Evolutionary conservation across 805 yeast species (phyloP).

Genomic region (Starmerella apis): DNA sequence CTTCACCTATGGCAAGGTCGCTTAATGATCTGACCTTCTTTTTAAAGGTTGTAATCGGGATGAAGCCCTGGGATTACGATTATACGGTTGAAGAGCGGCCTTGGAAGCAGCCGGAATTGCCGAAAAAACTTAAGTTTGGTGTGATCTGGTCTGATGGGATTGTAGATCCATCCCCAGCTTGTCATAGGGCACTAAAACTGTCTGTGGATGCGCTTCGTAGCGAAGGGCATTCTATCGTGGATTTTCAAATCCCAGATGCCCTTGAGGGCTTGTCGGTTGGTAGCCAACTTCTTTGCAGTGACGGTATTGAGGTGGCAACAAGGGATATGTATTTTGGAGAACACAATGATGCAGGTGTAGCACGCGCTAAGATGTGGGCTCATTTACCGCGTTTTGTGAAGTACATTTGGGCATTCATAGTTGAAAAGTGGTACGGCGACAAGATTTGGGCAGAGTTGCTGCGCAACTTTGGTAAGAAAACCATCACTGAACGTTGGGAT

Average conservation of each 20-base stretch:
- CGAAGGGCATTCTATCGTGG: constrained; percentile 41
- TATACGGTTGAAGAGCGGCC: constrained; percentile 41
- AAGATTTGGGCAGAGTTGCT: constrained; percentile 34
- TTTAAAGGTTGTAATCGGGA: constrained; percentile 38
- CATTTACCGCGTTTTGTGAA: constrained; percentile 32
- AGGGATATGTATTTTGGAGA: constrained; percentile 30
- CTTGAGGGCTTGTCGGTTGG: constrained; percentile 52
- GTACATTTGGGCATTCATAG: constrained; percentile 32
- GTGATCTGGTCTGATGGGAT: constrained; percentile 41
- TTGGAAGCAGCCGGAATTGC: constrained; percentile 38
- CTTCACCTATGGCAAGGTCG: constrained; percentile 31
- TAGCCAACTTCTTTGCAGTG: constrained; percentile 33
- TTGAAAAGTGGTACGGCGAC: constrained; percentile 30
- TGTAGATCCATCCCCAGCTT: constrained; percentile 43
- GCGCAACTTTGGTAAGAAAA: constrained; percentile 32
- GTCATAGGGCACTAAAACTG: constrained; percentile 34
- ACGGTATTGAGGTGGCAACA: constrained; percentile 31
- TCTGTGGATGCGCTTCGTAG: constrained; percentile 35
- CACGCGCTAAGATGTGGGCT: constrained; percentile 28
- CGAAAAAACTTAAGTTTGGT: constrained; percentile 39
- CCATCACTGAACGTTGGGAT: constrained; percentile 33
- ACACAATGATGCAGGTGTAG: constrained; percentile 33
- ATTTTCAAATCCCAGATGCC: constrained; percentile 41
- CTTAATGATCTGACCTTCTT: constrained; percentile 42
- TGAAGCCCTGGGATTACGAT: constrained; percentile 49